A percentile compares a stretch with the other conserved stretches of the same genome.
phyloP scores from a whole-genome alignment of 2,329 filamentous ascomycete species.

The Sporothrix euskadiensis region DNA sequence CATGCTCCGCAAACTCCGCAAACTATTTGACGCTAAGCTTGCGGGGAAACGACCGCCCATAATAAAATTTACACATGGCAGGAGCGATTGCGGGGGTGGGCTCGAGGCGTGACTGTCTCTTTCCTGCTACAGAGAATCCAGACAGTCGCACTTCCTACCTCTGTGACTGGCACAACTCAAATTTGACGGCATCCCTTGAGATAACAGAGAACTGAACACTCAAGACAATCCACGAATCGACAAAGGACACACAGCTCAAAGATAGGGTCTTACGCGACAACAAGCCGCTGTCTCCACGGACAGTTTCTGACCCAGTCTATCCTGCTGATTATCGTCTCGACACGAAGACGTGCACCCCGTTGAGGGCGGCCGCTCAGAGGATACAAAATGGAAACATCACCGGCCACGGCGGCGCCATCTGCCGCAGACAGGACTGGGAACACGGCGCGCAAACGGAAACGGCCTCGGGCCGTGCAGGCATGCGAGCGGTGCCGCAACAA shows the following conservation, averaged over 20 bases:
- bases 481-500: conserved; percentile 19
- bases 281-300: too few species aligned
- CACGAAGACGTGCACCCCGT: too few species aligned
- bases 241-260: too few species aligned
- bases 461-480: conserved; percentile 5
- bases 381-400: not conserved
- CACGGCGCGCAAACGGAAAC: conserved; percentile 13
- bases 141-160: not conserved
- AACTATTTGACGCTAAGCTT: not conserved
- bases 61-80: not conserved
- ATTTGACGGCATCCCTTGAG: not conserved
- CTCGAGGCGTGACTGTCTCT: not conserved
- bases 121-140: not conserved
- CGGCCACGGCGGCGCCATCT: not conserved
- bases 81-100: not conserved
- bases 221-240: too few species aligned
- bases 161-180: not conserved
- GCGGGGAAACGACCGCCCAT: not conserved
- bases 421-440: not conserved
- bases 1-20: not conserved
- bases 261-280: too few species aligned
- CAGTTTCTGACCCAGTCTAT: too few species aligned
- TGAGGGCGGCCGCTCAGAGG: too few species aligned
- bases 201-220: too few species aligned
- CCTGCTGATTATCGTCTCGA: too few species aligned